A percentile compares a stretch with the other conserved stretches of the same genome.
These are phyloP conservation scores for Ilyonectria destructans DNA, from an alignment of 2,329 filamentous ascomycete genomes.

Conservation along the genomic window DNA sequence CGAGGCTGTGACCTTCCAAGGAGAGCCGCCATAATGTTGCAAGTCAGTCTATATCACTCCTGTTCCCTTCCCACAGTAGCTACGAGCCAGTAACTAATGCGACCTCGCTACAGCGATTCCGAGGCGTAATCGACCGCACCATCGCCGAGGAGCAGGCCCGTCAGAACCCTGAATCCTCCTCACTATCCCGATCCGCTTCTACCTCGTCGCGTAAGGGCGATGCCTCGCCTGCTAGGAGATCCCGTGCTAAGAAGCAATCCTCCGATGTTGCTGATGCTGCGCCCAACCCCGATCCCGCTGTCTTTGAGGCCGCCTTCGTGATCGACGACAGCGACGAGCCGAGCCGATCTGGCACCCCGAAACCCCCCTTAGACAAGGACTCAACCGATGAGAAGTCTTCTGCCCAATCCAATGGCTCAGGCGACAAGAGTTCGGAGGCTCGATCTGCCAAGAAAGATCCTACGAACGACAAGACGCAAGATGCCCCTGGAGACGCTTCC, in stretches of 20 bases:
- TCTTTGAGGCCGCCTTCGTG: slow-evolving; percentile 89
- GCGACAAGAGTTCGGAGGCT: slow-evolving; percentile 36
- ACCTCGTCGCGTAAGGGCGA: slow-evolving; percentile 60
- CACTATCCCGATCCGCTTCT: slow-evolving; percentile 58
- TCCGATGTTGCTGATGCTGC: slow-evolving; percentile 58
- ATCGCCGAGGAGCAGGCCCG: slow-evolving; percentile 94
- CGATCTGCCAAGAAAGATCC: slow-evolving; percentile 36
- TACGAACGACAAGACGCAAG: slow-evolving; percentile 42
- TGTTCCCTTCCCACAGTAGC: not conserved
- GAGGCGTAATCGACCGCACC: slow-evolving; percentile 87
- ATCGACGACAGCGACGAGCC: slow-evolving; percentile 86
- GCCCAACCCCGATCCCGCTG: slow-evolving; percentile 82
- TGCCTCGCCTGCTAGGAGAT: slow-evolving; percentile 50
- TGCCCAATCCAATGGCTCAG: slow-evolving; percentile 36
- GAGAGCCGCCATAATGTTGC: slow-evolving; percentile 32
- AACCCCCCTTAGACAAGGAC: slow-evolving; percentile 59
- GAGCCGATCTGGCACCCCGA: slow-evolving; percentile 75
- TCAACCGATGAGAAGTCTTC: slow-evolving; percentile 41
- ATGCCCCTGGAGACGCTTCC: slow-evolving; percentile 34
- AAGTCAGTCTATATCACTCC: slow-evolving; percentile 17
- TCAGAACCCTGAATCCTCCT: slow-evolving; percentile 70
- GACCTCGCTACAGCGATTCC: slow-evolving; percentile 74
- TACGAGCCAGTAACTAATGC: slow-evolving; percentile 1
- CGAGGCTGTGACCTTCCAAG: not conserved
- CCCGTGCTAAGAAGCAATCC: slow-evolving; percentile 59